Conservation (phyloP, 352 stramenopile genomes). For the Phytophthora meadii region DNA sequence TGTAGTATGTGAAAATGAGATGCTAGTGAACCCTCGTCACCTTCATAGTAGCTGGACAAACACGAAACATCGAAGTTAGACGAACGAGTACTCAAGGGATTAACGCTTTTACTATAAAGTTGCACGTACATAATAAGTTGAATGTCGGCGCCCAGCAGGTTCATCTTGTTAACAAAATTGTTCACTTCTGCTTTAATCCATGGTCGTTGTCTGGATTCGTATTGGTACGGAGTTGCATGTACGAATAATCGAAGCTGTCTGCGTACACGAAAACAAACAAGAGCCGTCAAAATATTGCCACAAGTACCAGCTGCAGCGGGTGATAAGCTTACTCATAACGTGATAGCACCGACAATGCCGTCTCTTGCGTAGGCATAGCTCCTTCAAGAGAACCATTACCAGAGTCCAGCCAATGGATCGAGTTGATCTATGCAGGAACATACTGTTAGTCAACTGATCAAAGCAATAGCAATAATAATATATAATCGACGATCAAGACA, state of each 20-base stretch:
- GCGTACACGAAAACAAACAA: neutral
- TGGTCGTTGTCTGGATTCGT: conserved; percentile 44
- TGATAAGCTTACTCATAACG: conserved; percentile 40
- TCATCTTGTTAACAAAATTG: conserved; percentile 52
- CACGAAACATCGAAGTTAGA: neutral
- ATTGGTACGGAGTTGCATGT: conserved; percentile 77
- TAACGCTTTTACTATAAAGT: neutral
- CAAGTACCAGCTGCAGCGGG: neutral
- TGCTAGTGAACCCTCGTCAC: conserved; percentile 36
- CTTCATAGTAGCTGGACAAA: conserved; percentile 45
- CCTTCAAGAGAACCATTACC: conserved; percentile 62
- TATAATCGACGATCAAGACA: neutral
- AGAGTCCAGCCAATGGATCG: conserved; percentile 72
- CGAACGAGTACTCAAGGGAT: neutral
- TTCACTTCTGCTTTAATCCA: conserved; percentile 68
- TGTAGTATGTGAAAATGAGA: conserved; percentile 52
- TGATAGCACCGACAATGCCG: conserved; percentile 43
- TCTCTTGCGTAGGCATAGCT: conserved; percentile 43
- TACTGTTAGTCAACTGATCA: neutral
- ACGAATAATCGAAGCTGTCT: conserved; percentile 56
- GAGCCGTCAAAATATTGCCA: neutral
- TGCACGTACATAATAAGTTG: conserved; percentile 51
- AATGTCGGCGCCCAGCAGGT: conserved; percentile 31
- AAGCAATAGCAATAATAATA: neutral
- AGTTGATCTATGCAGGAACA: conserved; percentile 41